A percentile compares a stretch with the other conserved stretches of the same genome.
phyloP scores from a whole-genome alignment of 257 asterid genomes.

The Agastache rugosa region DNA sequence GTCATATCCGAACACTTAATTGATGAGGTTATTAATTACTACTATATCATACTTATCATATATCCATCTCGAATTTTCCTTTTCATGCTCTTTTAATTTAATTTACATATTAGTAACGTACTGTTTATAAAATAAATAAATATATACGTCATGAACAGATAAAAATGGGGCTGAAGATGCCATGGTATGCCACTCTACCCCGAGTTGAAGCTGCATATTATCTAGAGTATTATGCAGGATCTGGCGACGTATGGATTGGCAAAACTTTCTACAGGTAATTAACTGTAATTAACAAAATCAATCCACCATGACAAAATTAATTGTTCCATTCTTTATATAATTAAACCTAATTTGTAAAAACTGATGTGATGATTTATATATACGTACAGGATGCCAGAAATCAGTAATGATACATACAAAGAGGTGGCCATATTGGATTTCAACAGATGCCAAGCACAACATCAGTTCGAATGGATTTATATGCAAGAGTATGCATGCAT shows the following conservation, averaged over 20 bases:
- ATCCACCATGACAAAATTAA: not conserved
- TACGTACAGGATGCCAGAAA: constrained; percentile 43
- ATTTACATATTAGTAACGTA: too few relatives aligned
- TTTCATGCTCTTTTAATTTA: too few relatives aligned
- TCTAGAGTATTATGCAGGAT: constrained; percentile 43
- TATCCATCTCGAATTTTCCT: not conserved
- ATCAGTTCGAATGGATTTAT: constrained; percentile 45
- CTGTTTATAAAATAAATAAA: too few relatives aligned
- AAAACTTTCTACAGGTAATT: constrained; percentile 46
- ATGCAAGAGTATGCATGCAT: constrained; percentile 29
- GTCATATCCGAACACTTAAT: constrained; percentile 47
- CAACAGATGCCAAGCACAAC: constrained; percentile 40
- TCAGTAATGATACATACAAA: constrained; percentile 44
- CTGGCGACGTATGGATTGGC: constrained; percentile 48
- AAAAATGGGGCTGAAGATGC: constrained; percentile 39
- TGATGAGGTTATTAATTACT: constrained; percentile 46
- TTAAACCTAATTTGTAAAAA: too few relatives aligned
- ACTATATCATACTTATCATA: not conserved
- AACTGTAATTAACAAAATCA: not conserved
- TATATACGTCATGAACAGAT: constrained; percentile 17
- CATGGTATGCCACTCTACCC: constrained; percentile 50
- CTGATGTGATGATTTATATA: not conserved
- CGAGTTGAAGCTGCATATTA: constrained; percentile 45
- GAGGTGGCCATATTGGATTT: constrained; percentile 54
- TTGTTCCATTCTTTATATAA: not conserved